These are phyloP conservation scores for Teratosphaeria pseudoeucalypti DNA, from an alignment of 2,329 filamentous ascomycete genomes.

Conservation along the genomic window DNA sequence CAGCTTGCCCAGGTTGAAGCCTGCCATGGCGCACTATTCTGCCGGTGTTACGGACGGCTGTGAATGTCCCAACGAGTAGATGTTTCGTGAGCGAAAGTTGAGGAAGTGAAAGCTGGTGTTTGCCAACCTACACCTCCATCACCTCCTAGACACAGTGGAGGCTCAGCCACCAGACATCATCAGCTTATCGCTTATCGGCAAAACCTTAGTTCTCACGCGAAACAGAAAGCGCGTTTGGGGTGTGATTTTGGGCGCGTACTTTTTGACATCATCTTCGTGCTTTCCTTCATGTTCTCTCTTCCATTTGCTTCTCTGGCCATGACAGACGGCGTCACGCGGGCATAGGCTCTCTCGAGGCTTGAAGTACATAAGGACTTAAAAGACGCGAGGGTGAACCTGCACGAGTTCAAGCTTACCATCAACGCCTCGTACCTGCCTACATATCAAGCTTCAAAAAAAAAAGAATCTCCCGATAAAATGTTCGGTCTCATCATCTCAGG, in stretches of 20 bases:
- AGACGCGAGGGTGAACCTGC: neutral
- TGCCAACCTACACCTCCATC: neutral
- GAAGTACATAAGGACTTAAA: neutral
- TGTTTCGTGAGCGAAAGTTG: neutral
- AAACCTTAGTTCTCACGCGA: neutral
- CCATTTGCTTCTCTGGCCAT: neutral
- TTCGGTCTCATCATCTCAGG: slow-evolving; percentile 53
- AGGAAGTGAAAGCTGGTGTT: neutral
- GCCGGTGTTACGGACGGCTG: neutral
- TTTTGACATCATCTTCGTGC: neutral
- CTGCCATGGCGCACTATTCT: slow-evolving; percentile 11
- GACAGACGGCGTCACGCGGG: neutral
- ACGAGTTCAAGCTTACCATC: neutral
- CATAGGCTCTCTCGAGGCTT: neutral
- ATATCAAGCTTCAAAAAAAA: too few relatives aligned
- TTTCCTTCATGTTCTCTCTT: neutral
- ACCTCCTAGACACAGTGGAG: neutral
- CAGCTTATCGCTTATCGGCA: neutral
- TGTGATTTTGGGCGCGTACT: neutral
- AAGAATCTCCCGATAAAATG: slow-evolving; percentile 30
- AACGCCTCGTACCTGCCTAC: neutral
- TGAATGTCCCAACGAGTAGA: neutral
- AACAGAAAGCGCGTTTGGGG: neutral
- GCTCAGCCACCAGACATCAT: neutral
- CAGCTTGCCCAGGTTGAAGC: slow-evolving; percentile 23